These are phyloP conservation scores for Triticum aestivum DNA, from an alignment of 176 grass and related monocot genomes.

Conservation along the genomic window DNA sequence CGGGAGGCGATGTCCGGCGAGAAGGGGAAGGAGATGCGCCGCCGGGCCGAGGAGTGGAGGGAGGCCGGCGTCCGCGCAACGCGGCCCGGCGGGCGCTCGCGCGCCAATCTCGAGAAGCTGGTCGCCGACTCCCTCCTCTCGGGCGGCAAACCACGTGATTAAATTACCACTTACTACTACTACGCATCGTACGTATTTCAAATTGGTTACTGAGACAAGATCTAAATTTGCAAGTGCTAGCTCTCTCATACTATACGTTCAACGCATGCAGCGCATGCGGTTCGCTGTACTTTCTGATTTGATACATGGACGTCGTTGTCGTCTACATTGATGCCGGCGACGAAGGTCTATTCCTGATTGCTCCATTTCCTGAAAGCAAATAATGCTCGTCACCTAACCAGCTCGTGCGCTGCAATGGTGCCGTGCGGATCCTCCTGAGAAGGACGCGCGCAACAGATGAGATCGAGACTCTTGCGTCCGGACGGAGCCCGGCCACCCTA, in stretches of 20 bases:
- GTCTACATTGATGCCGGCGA: too few species aligned
- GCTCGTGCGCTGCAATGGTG: background rate
- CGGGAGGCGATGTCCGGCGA: conserved; percentile 36
- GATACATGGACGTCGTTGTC: background rate
- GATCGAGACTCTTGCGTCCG: background rate
- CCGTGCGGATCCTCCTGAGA: background rate
- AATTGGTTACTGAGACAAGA: background rate
- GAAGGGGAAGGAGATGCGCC: conserved; percentile 41
- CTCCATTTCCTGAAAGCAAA: background rate
- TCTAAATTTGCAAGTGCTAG: background rate
- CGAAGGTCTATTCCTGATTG: background rate
- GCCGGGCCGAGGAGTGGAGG: conserved; percentile 32
- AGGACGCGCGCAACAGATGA: background rate
- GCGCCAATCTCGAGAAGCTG: conserved; percentile 40
- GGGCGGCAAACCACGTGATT: background rate
- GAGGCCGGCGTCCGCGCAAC: background rate
- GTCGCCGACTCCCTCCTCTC: conserved; percentile 33
- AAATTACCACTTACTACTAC: too few species aligned
- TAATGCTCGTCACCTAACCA: background rate
- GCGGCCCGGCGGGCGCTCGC: conserved; percentile 26
- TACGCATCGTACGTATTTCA: too few species aligned
- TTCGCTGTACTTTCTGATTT: background rate
- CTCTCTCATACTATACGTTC: background rate
- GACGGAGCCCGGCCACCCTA: background rate
- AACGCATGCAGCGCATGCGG: background rate